Conservation (phyloP, 176 grass and related monocot species). For the Aegilops tauschii region DNA sequence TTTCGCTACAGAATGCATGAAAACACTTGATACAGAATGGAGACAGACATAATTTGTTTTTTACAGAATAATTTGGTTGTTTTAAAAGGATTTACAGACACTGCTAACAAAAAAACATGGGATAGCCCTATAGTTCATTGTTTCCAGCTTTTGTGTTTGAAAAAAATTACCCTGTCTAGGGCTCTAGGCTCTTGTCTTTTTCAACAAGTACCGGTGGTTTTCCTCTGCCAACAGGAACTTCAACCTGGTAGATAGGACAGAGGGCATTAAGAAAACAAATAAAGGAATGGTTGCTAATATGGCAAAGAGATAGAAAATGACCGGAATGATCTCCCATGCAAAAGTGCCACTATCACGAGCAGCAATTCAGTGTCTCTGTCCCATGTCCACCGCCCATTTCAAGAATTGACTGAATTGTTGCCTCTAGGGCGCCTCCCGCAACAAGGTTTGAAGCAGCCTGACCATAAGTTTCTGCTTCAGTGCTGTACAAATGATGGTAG, state of each 20-base stretch:
- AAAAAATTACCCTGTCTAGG: conserved; percentile 57
- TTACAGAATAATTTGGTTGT: too few species aligned
- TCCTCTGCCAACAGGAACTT: conserved; percentile 92
- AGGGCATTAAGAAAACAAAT: conserved; percentile 22
- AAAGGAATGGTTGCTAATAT: not conserved
- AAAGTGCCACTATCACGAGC: conserved; percentile 82
- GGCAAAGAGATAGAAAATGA: conserved; percentile 33
- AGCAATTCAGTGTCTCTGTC: conserved; percentile 66
- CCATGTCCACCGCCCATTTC: conserved; percentile 96
- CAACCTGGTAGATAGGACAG: conserved; percentile 50
- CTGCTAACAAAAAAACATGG: not conserved
- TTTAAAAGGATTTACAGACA: not conserved
- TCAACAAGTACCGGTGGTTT: conserved; percentile 58
- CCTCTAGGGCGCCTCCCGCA: conserved; percentile 63
- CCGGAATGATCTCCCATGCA: conserved; percentile 86
- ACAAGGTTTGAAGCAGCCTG: conserved; percentile 82
- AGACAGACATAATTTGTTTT: not conserved
- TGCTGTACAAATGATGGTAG: conserved; percentile 35
- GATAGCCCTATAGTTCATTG: not conserved
- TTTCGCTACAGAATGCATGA: not conserved
- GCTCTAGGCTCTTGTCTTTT: conserved; percentile 71
- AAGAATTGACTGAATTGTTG: conserved; percentile 75
- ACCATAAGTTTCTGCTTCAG: conserved; percentile 59
- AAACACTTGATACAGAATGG: not conserved
- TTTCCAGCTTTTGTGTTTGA: not conserved